Base-by-base conservation (phyloP, 371 early-diverging fungal genomes). In the Capillidium rhysosporum region DNA sequence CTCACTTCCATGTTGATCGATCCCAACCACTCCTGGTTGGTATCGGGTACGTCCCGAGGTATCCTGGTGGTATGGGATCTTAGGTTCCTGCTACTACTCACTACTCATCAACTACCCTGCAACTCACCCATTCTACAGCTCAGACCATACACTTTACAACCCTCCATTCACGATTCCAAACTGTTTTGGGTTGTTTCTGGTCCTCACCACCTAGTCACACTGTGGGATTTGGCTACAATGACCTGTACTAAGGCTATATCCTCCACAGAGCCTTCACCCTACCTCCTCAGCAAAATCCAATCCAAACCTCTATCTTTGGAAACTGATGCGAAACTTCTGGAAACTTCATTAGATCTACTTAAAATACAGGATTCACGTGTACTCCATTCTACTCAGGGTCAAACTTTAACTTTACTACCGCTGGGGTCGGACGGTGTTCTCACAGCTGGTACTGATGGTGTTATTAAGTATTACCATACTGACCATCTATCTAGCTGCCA, bases 31-130 rank as follows among this genome's bases (percentile, higher is more conserved):
- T 68, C 73, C 1, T 85, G 88, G 80, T 61, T 82, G 3, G 56
- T 87, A 14, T 75, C 84, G 1, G 94, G 90, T 25, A 89, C 90
- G 0, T 73, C 76, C 29, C 69, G 80, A 41, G 92, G 94, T 7
- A 79, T 88, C 0, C 59, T 92, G 26, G 75, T 79, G 0, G 61
- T 92, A 2, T 87, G 86, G 64, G 94, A 93, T 59, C 59, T 87
- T 8, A 73, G 94, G 23, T 93, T 92, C 67, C 73, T 76, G 38
- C 71, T 90, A 20, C 70, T 75, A 3, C 61, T 91, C 14, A 69
- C 12, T 4, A 4, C 4, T 4, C 12, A 12, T 4, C 34, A 34
- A 12, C 34, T 34, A 34, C 34, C 34, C 34, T 12, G 12, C 12
- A 4, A 12, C 12, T 7, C 7, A 7, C 34, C 34, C 12, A 34